Conservation (phyloP, 345 rosid genomes). For the Laguncularia racemosa region DNA sequence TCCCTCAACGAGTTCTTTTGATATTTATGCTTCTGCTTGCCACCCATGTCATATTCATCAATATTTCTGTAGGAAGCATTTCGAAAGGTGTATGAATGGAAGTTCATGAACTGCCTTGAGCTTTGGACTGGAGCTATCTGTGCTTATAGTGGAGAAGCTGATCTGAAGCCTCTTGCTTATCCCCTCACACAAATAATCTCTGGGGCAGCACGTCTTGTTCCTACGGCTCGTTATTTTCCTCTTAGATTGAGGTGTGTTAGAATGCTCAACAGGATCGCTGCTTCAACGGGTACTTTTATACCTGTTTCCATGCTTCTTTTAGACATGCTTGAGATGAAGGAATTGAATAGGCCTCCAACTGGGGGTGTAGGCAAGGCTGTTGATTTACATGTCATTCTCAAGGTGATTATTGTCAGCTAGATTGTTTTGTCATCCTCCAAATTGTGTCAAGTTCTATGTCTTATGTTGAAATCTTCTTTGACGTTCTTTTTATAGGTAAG, state of each 20-base stretch:
- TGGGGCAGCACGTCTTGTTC: constrained; percentile 90
- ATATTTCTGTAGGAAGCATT: constrained; percentile 58
- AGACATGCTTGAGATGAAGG: constrained; percentile 99
- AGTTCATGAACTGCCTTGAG: constrained; percentile 90
- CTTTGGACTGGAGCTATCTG: constrained; percentile 96
- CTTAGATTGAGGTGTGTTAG: constrained; percentile 83
- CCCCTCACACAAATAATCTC: constrained; percentile 80
- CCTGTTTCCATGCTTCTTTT: constrained; percentile 86
- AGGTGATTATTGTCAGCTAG: constrained; percentile 32
- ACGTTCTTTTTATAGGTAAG: constrained; percentile 40
- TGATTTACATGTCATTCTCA: constrained; percentile 59
- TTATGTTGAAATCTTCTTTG: neutral
- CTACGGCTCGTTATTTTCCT: constrained; percentile 87
- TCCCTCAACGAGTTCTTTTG: neutral
- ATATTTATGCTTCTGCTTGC: neutral
- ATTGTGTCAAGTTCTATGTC: no score
- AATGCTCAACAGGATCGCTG: constrained; percentile 87
- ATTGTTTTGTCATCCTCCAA: neutral
- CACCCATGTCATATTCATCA: neutral
- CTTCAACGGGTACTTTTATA: constrained; percentile 63
- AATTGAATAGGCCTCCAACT: constrained; percentile 66
- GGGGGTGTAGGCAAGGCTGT: constrained; percentile 90
- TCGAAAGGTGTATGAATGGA: constrained; percentile 95
- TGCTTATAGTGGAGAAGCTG: constrained; percentile 60
- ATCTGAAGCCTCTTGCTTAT: constrained; percentile 79